Conservation (phyloP, 2,329 filamentous ascomycete species). For the Fusarium citri region DNA sequence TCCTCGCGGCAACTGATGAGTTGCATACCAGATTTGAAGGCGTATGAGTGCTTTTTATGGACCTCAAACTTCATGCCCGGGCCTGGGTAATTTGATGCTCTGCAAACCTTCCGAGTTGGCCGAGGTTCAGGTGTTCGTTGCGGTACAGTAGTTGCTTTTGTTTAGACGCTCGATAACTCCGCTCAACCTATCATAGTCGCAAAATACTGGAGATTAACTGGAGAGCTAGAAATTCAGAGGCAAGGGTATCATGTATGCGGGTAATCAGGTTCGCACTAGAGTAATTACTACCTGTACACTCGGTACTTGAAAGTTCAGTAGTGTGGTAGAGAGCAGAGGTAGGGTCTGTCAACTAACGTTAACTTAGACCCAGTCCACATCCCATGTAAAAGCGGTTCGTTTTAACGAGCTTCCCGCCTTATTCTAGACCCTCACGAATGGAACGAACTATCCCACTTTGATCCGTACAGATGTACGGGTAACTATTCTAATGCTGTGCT, state of each 20-base stretch:
- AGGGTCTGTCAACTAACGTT: neutral
- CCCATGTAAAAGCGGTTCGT: neutral
- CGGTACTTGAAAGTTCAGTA: neutral
- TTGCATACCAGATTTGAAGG: constrained; percentile 21
- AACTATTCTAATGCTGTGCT: neutral
- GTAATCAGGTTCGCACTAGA: constrained; percentile 40
- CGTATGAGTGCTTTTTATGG: constrained; percentile 25
- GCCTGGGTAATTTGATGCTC: neutral
- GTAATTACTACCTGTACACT: neutral
- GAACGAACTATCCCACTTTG: constrained; percentile 9
- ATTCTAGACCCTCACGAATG: neutral
- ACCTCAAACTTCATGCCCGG: neutral
- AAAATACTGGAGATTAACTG: neutral
- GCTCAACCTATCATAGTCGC: constrained; percentile 18
- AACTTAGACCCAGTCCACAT: neutral
- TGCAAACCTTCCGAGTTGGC: neutral
- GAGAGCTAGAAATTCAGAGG: constrained; percentile 9
- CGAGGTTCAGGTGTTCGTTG: neutral
- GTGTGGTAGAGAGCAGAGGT: neutral
- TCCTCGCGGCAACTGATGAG: constrained; percentile 11
- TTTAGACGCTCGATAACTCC: constrained; percentile 7
- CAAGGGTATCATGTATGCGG: constrained; percentile 27
- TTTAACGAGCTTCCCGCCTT: constrained; percentile 3
- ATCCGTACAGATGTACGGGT: neutral
- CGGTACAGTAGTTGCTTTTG: constrained; percentile 27